phyloP scores from a whole-genome alignment of 805 yeast species.

The Wickerhamomyces silvicola region DNA sequence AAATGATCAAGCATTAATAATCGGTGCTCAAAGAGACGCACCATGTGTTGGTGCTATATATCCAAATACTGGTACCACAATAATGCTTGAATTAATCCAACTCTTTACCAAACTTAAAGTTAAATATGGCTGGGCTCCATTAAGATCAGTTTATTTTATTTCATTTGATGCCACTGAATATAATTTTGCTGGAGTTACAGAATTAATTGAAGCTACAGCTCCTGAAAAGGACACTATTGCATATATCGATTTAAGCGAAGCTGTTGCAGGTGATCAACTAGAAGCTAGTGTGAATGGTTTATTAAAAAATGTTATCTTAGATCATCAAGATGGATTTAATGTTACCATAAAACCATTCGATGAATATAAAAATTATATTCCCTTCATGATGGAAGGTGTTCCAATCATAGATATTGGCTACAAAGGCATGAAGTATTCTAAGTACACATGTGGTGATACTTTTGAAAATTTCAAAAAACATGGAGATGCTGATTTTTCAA shows the following conservation, averaged over 20 bases:
- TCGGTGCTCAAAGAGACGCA: constrained; percentile 82
- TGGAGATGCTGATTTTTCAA: constrained; percentile 50
- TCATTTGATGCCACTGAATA: constrained; percentile 81
- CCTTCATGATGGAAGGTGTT: constrained; percentile 61
- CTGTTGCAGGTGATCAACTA: constrained; percentile 46
- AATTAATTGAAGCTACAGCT: constrained; percentile 57
- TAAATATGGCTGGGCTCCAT: constrained; percentile 71
- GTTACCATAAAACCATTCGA: constrained; percentile 24
- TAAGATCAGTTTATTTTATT: constrained; percentile 73
- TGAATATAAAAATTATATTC: constrained; percentile 57
- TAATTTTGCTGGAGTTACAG: constrained; percentile 80
- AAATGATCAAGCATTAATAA: constrained; percentile 58
- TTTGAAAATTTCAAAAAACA: constrained; percentile 43
- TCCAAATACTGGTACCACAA: constrained; percentile 69
- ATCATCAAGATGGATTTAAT: constrained; percentile 22
- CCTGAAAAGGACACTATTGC: constrained; percentile 56
- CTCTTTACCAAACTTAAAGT: constrained; percentile 58
- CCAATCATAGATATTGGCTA: constrained; percentile 61
- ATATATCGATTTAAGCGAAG: constrained; percentile 69
- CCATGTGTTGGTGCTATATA: constrained; percentile 67
- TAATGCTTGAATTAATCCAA: constrained; percentile 64
- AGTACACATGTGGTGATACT: constrained; percentile 57
- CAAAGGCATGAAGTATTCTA: constrained; percentile 37
- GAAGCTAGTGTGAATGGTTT: constrained; percentile 61
- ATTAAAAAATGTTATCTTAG: constrained; percentile 41